Base-by-base conservation (phyloP, 2,329 filamentous ascomycete species). In the Penicillium sp. region DNA sequence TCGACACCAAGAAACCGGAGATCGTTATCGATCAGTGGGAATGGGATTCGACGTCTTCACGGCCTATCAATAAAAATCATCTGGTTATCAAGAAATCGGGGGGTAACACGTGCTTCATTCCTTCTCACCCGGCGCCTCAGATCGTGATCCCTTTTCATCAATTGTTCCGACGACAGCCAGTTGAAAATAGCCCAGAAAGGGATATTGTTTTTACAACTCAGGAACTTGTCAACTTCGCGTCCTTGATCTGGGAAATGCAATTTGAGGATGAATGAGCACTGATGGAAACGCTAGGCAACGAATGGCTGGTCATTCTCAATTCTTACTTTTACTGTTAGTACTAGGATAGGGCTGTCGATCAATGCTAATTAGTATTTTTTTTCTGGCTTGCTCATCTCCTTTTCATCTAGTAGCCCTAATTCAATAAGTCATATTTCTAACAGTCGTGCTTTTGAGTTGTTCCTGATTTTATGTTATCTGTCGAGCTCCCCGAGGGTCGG, bases 171-270 rank as follows among this genome's bases (percentile, higher is more conserved):
- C 49, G 49, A 4, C 10, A 5, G 5, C 33, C 33, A 11, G 33
- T 18, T 8, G 13, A 46, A 29, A 23, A 19, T 5, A 21, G 33
- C 18, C 21, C 18, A 31, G 42, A 52, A 11, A 18, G 16, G n/a
- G 49, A 52, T 24, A n/a, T 52, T 28, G 23, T 52, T 13, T 31
- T 46, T 31, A 3, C 3, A 13, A 46, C 49, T 23, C 49, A 52
- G 14, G 49, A 52, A 3, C 26, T 52, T 33, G 29, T 52, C 33
- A 42, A 52, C 24, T 47, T 52, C 37, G 49, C 42, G 13, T 31
- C 26, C 18, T 16, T 36, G 34, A 42, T 52, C 11, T 52, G 49
- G 49, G 33, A 46, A 6, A 47, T 46, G 21, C 49, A 52, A 40
- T 52, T 52, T 40, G 37, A n/a, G n/a, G n/a, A n/a, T n/a, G n/a